Percentiles rank a stretch among this genome's conserved stretches.
These are phyloP conservation scores for Colletotrichum sansevieriae DNA, from an alignment of 2,329 filamentous ascomycete species.

Conservation along the genomic window DNA sequence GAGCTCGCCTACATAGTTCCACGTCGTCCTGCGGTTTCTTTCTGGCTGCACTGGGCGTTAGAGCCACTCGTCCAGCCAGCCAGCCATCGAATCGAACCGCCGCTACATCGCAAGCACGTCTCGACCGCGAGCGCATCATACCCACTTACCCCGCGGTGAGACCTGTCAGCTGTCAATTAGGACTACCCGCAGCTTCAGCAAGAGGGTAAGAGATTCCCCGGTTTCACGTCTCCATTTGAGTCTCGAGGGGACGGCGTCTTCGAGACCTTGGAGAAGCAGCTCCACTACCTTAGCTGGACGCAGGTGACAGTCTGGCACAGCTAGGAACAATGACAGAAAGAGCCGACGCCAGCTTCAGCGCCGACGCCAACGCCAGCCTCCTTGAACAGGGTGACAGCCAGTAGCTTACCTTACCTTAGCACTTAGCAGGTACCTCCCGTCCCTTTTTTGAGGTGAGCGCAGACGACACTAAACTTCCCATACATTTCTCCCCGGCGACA, in stretches of 20 bases:
- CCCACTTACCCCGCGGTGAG: constrained; percentile 2
- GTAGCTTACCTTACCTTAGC: not conserved
- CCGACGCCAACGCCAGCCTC: constrained; percentile 4
- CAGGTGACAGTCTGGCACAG: constrained; percentile 4
- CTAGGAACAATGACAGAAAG: constrained; percentile 9
- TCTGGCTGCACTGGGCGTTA: not conserved
- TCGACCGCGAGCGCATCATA: not conserved
- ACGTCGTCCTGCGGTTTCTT: not conserved
- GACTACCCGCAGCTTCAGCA: not conserved
- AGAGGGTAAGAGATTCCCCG: constrained; percentile 20
- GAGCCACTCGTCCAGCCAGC: not conserved
- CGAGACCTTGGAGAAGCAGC: constrained; percentile 22
- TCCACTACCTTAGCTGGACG: constrained; percentile 3
- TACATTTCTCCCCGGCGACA: not conserved
- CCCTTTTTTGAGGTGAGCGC: not conserved
- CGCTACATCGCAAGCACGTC: constrained; percentile 13
- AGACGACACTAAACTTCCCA: not conserved
- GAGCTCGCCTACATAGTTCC: not conserved
- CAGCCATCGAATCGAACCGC: not conserved
- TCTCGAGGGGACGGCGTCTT: constrained; percentile 4
- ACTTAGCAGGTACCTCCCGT: no score
- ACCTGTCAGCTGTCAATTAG: not conserved
- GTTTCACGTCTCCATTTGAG: constrained; percentile 7
- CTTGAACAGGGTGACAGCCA: not conserved
- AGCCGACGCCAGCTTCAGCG: constrained; percentile 6